Evolutionary conservation across 2,329 filamentous ascomycete species (phyloP).

Genomic region (Hypoxylon sp.): DNA sequence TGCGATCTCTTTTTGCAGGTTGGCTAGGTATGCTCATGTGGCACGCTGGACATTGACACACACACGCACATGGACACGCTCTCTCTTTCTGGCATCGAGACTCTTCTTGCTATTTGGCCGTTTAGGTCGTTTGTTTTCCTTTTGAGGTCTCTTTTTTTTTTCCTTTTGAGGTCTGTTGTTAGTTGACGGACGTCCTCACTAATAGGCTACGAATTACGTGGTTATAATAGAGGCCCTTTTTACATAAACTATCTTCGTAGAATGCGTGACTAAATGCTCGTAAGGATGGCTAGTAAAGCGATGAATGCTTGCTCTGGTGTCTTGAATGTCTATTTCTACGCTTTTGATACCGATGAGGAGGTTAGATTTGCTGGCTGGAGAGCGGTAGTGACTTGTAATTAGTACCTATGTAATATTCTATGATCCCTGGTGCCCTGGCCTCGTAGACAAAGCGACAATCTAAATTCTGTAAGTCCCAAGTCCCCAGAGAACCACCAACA

Average conservation of each 20-base stretch:
- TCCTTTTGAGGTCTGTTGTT: background rate
- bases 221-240: background rate
- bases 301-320: background rate
- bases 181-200: background rate
- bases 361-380: background rate
- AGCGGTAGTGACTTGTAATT: background rate
- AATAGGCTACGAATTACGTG: background rate
- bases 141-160: background rate
- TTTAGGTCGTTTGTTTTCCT: background rate
- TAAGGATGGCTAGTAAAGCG: background rate
- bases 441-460: background rate
- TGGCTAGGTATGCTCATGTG: background rate
- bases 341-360: background rate
- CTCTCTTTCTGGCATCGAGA: too few relatives aligned
- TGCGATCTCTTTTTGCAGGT: background rate
- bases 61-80: too few relatives aligned
- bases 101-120: too few relatives aligned
- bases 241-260: background rate
- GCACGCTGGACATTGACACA: background rate
- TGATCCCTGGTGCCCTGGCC: background rate
- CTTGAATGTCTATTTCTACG: background rate
- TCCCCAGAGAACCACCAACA: background rate
- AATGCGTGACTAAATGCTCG: conserved; percentile 1
- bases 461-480: background rate
- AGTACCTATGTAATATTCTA: background rate